A percentile compares a stretch with the other conserved stretches of the same genome.
phyloP scores from a whole-genome alignment of 768 basidiomycete species.

The Boletus reticulatus region DNA sequence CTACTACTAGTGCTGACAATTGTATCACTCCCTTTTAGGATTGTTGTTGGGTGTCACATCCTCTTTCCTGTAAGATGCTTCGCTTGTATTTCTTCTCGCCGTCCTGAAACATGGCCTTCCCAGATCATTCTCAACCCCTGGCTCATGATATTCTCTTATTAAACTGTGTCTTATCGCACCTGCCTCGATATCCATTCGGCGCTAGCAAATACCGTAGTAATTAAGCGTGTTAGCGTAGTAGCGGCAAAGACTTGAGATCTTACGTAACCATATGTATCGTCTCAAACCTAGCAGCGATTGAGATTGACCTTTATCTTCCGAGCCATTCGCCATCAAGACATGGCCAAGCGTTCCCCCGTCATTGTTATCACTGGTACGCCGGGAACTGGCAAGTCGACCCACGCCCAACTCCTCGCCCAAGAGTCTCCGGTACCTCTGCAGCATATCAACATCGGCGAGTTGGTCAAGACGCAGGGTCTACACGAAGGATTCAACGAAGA shows the following conservation, averaged over 20 bases:
- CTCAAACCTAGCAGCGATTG: too few relatives aligned
- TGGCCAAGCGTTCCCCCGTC: conserved; percentile 46
- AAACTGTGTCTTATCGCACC: background rate
- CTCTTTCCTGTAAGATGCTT: conserved; percentile 63
- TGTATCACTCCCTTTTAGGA: background rate
- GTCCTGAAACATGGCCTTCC: conserved; percentile 16
- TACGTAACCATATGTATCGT: background rate
- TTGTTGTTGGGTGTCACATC: conserved; percentile 66
- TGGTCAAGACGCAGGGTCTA: conserved; percentile 79
- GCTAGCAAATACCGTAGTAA: background rate
- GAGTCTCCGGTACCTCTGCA: conserved; percentile 67
- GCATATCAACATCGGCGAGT: conserved; percentile 89
- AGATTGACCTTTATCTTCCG: background rate
- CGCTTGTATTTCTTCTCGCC: conserved; percentile 25
- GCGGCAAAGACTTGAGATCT: background rate
- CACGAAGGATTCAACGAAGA: conserved; percentile 89
- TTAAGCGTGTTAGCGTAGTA: too few relatives aligned
- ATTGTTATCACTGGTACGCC: conserved; percentile 91
- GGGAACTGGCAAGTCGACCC: conserved; percentile 95
- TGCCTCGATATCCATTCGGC: background rate
- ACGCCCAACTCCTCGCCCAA: conserved; percentile 77
- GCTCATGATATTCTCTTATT: conserved; percentile 80
- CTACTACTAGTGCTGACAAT: background rate
- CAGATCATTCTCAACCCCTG: conserved; percentile 85
- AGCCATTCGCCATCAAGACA: background rate